Percentiles rank a stretch among this genome's conserved stretches.
Conservation (phyloP, 2,329 filamentous ascomycete genomes). For the Plectosphaerella sp. region DNA sequence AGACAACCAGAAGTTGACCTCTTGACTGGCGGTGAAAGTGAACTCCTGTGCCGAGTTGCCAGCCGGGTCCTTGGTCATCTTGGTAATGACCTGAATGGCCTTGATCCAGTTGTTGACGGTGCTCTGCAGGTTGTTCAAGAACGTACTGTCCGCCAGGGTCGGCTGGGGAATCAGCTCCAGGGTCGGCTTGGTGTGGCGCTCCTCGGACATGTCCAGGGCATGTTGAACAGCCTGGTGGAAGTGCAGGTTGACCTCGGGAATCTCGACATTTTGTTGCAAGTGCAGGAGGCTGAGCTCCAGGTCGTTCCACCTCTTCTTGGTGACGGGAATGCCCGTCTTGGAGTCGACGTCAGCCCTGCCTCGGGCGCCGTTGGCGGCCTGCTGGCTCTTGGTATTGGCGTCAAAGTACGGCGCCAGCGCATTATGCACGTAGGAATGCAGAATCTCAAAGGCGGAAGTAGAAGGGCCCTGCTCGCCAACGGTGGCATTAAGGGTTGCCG, state of each 20-base stretch:
- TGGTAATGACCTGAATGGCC: conserved; percentile 94
- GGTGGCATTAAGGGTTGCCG: conserved; percentile 63
- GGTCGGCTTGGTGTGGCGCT: conserved; percentile 62
- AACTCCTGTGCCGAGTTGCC: conserved; percentile 51
- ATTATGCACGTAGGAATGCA: conserved; percentile 88
- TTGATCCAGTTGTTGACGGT: conserved; percentile 98
- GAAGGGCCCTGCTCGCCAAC: conserved; percentile 67
- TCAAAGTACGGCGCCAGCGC: conserved; percentile 96
- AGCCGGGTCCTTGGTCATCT: conserved; percentile 79
- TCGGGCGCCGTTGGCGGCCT: conserved; percentile 59
- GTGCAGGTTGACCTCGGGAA: conserved; percentile 82
- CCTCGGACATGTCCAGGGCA: conserved; percentile 73
- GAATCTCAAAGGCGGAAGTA: conserved; percentile 82
- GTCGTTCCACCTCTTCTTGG: conserved; percentile 95
- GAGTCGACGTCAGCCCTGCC: conserved; percentile 80
- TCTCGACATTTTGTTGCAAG: conserved; percentile 96
- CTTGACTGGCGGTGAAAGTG: conserved; percentile 75
- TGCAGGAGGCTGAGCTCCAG: conserved; percentile 86
- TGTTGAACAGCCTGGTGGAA: conserved; percentile 86
- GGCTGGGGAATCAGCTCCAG: conserved; percentile 72
- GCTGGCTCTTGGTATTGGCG: conserved; percentile 83
- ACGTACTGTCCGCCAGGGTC: conserved; percentile 82
- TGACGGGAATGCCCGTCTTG: conserved; percentile 93
- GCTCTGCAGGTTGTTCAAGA: conserved; percentile 89
- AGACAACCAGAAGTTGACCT: conserved; percentile 98